Base-by-base conservation (phyloP, 2,329 filamentous ascomycete species). In the Pleomassaria siparia region DNA sequence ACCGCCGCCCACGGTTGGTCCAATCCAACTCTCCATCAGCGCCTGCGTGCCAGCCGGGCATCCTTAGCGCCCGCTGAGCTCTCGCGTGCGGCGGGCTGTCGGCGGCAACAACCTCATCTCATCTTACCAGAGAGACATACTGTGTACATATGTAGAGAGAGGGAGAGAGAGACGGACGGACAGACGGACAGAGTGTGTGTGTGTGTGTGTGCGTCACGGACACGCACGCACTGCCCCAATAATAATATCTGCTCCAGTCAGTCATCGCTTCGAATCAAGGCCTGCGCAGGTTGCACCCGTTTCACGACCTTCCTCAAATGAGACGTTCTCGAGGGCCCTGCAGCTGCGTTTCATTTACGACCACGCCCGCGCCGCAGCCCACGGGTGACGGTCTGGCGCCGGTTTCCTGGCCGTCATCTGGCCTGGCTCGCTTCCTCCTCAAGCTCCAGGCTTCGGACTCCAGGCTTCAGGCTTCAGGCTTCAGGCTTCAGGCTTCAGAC, bases 221-320 rank as follows among this genome's bases (percentile, higher is more conserved):
- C 26, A 21, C 10, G 16, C 18, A 21, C 45, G 40, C 48, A 51
- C 44, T 49, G 48, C 46, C 41, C 35, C 45, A 35, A 35, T n/a
- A n/a, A n/a, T n/a, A n/a, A n/a, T 35, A 32, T 28, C 24, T 3
- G 10, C 6, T 22, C 40, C 43, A 9, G 29, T n/a, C 49, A 49
- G 39, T 46, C 48, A 43, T 44, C 48, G n/a, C n/a, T n/a, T n/a
- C 49, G 42, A 36, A 37, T 16, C 49, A 18, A 29, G 35, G 35
- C 43, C 24, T 22, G 43, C 36, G 28, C 44, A 35, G 40, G 30
- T 29, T 21, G 44, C 42, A 26, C 24, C 41, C 49, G 54, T 55
- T 56, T 57, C 56, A 54, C 49, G 47, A 40, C 54, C 48, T 49
- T 52, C 25, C 39, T 47, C 49, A 43, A 53, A 51, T 49, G 25